Evolutionary conservation across 192 early-diverging fungal species (phyloP).

Genomic region (Rhizoclosmatium globosum): DNA sequence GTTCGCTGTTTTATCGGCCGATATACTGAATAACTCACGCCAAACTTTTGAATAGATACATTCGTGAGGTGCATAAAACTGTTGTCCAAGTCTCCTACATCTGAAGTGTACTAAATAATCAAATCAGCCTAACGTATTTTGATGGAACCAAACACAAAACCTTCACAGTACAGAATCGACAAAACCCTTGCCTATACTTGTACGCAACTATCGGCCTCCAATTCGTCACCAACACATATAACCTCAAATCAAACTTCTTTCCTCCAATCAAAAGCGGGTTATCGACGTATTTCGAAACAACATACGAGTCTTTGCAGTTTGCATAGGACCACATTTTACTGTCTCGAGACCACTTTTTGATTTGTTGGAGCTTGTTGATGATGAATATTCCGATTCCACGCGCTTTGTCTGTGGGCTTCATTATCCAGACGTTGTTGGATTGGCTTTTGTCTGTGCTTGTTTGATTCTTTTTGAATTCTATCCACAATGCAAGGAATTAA

Average conservation of each 20-base stretch:
- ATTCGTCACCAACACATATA: conserved; percentile 65
- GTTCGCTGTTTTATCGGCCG: neutral
- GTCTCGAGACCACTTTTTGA: conserved; percentile 67
- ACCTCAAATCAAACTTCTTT: conserved; percentile 66
- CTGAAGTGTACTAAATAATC: conserved; percentile 59
- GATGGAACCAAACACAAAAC: neutral
- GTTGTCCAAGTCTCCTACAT: conserved; percentile 61
- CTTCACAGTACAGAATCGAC: conserved; percentile 54
- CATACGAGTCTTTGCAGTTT: conserved; percentile 65
- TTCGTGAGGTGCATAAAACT: conserved; percentile 69
- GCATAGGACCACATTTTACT: conserved; percentile 66
- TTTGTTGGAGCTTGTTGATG: conserved; percentile 64
- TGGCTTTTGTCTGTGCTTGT: too few relatives aligned
- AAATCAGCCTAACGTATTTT: too few relatives aligned
- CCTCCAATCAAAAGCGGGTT: conserved; percentile 65
- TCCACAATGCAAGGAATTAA: conserved; percentile 17
- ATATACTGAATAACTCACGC: conserved; percentile 38
- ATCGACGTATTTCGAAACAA: conserved; percentile 64
- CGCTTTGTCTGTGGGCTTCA: conserved; percentile 70
- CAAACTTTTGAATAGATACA: conserved; percentile 68
- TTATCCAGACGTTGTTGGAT: conserved; percentile 70
- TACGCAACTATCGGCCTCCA: conserved; percentile 67
- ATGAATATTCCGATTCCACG: conserved; percentile 70
- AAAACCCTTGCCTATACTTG: conserved; percentile 62
- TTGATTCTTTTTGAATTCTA: conserved; percentile 62